A percentile compares a stretch with the other conserved stretches of the same genome.
These are phyloP conservation scores for Nannochloropsis granulata DNA, from an alignment of 108 stramenopile species.

Conservation along the genomic window DNA sequence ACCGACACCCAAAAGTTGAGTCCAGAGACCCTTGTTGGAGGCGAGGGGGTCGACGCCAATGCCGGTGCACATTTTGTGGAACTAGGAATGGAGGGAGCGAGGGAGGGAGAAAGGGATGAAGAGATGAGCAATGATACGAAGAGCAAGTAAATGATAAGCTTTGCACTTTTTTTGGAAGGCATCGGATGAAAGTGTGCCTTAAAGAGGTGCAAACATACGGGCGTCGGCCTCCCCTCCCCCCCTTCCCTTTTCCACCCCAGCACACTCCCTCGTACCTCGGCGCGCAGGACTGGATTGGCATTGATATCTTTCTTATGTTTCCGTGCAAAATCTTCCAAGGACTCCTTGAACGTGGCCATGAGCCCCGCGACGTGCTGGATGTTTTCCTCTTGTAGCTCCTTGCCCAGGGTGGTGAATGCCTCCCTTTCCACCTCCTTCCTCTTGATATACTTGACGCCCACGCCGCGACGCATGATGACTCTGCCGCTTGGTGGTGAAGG, in stretches of 20 bases:
- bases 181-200: neutral
- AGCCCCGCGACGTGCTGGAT: conserved; percentile 19
- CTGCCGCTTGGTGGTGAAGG: too few relatives aligned
- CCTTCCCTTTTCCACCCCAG: neutral
- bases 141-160: neutral
- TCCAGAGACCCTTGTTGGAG: conserved; percentile 52
- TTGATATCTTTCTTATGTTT: conserved; percentile 73
- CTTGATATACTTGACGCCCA: conserved; percentile 31
- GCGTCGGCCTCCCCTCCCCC: too few relatives aligned
- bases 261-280: neutral
- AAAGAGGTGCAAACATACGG: neutral
- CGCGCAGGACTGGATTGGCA: conserved; percentile 64
- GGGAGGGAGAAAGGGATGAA: too few relatives aligned
- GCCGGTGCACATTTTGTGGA: conserved; percentile 81
- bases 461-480: conserved; percentile 16
- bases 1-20: conserved; percentile 52
- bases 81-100: conserved; percentile 41
- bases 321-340: conserved; percentile 62
- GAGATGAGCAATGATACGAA: neutral
- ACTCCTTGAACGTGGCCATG: conserved; percentile 32
- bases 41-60: conserved; percentile 51
- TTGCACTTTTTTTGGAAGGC: neutral
- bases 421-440: conserved; percentile 14
- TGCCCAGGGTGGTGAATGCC: conserved; percentile 19
- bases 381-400: conserved; percentile 33